Evolutionary conservation across 1,284 basidiomycete species (phyloP).

Genomic region (Cryptococcus sp.): DNA sequence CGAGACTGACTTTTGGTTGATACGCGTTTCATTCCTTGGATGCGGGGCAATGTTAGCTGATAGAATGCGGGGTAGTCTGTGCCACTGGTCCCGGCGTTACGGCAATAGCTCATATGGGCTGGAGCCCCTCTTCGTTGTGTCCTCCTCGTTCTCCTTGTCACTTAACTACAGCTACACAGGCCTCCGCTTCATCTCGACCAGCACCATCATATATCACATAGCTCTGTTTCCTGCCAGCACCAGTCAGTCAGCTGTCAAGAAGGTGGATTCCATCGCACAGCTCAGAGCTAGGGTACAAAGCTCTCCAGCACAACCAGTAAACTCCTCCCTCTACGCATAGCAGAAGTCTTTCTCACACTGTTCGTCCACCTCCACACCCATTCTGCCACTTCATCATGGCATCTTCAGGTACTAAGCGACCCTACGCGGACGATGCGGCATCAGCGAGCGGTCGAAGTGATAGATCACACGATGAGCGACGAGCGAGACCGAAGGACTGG

Average conservation of each 20-base stretch:
- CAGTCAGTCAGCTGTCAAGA: too few species aligned
- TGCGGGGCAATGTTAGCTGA: neutral
- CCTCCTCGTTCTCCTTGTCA: neutral
- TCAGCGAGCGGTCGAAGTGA: slow-evolving; percentile 36
- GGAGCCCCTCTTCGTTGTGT: neutral
- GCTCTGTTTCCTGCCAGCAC: neutral
- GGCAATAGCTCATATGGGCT: neutral
- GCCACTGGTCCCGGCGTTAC: neutral
- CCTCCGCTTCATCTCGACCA: neutral
- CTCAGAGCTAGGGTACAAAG: neutral
- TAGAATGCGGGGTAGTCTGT: neutral
- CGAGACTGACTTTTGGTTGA: too few species aligned
- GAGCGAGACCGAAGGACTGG: slow-evolving; percentile 69
- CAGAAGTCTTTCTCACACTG: slow-evolving; percentile 30
- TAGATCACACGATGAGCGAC: slow-evolving; percentile 55
- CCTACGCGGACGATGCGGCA: slow-evolving; percentile 43
- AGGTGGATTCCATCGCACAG: neutral
- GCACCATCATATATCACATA: neutral
- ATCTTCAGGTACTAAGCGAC: slow-evolving; percentile 37
- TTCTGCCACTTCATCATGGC: slow-evolving; percentile 17
- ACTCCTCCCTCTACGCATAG: slow-evolving; percentile 8
- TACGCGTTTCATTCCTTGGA: too few species aligned
- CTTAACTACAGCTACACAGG: neutral
- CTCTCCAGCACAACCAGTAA: slow-evolving; percentile 19
- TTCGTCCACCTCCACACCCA: slow-evolving; percentile 8